Conservation (phyloP, 345 rosid genomes). For the Populus nigra region DNA sequence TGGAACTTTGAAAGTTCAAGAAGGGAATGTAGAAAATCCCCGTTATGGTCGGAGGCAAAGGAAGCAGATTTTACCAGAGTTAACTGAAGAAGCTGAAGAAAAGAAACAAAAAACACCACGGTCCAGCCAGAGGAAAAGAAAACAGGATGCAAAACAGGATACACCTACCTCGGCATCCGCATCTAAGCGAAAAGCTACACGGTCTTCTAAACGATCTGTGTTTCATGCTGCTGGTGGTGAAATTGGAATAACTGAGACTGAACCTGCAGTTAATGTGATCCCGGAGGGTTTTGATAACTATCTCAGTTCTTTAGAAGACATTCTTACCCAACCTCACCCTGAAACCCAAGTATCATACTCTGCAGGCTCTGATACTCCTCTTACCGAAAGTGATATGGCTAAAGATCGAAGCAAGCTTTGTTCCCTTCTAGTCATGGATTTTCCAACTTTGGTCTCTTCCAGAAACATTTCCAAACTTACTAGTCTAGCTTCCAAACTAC, state of each 20-base stretch:
- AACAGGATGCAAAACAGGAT: background rate
- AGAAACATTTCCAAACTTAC: conserved; percentile 42
- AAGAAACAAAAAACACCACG: background rate
- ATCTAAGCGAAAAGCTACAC: conserved; percentile 33
- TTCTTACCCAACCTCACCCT: conserved; percentile 46
- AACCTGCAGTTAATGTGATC: conserved; percentile 28
- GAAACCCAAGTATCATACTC: conserved; percentile 18
- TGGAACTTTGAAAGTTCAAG: conserved; percentile 21
- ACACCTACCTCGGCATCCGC: conserved; percentile 2
- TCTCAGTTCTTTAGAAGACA: conserved; percentile 54
- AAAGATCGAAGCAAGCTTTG: conserved; percentile 54
- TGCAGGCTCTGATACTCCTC: conserved; percentile 13
- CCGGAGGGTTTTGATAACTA: conserved; percentile 65
- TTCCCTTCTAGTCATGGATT: conserved; percentile 55
- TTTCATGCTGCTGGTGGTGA: conserved; percentile 3
- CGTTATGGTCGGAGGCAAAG: conserved; percentile 32
- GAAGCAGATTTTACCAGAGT: conserved; percentile 25
- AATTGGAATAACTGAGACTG: conserved; percentile 19
- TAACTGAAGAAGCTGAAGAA: conserved; percentile 6
- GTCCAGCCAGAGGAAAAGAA: conserved; percentile 6
- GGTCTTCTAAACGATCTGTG: conserved; percentile 20
- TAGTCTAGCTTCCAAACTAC: conserved; percentile 45
- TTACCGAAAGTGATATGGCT: conserved; percentile 42
- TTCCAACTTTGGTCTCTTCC: conserved; percentile 48
- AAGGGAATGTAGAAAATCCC: conserved; percentile 22